A percentile compares a stretch with the other conserved stretches of the same genome.
phyloP scores from a whole-genome alignment of 2,329 filamentous ascomycete species.

The Aureobasidium namibiae region DNA sequence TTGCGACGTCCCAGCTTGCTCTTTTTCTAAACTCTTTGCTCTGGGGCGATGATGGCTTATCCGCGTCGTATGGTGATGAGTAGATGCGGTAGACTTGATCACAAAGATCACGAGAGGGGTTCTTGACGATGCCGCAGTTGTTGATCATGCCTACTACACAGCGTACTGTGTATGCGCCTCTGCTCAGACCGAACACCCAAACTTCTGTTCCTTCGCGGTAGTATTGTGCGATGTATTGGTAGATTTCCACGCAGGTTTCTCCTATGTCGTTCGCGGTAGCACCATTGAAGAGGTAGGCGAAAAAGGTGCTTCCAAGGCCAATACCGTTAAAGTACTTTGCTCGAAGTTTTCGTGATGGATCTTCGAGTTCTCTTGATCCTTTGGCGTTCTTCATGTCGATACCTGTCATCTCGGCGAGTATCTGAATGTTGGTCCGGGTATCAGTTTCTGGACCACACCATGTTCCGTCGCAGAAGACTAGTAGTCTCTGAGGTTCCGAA shows the following conservation, averaged over 20 bases:
- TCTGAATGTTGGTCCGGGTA: constrained; percentile 26
- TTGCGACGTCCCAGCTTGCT: constrained; percentile 24
- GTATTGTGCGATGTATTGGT: constrained; percentile 29
- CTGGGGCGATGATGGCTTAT: constrained; percentile 22
- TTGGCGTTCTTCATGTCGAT: constrained; percentile 18
- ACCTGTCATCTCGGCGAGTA: constrained; percentile 27
- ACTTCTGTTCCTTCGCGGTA: constrained; percentile 26
- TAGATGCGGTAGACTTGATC: constrained; percentile 28
- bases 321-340: constrained; percentile 31
- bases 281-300: constrained; percentile 30
- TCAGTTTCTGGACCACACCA: constrained; percentile 28
- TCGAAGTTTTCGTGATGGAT: constrained; percentile 18
- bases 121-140: constrained; percentile 22
- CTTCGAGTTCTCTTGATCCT: constrained; percentile 20
- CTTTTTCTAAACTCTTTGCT: constrained; percentile 18
- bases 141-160: constrained; percentile 34
- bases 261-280: constrained; percentile 28
- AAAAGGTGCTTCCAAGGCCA: constrained; percentile 28
- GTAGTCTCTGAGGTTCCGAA: background rate
- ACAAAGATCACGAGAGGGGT: constrained; percentile 18
- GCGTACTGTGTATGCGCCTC: constrained; percentile 34
- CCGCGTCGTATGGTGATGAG: constrained; percentile 22
- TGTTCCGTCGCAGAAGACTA: constrained; percentile 15
- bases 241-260: constrained; percentile 27
- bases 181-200: constrained; percentile 34